Evolutionary conservation across 2,329 filamentous ascomycete genomes (phyloP), one percentile per base, ranked within the genome.

Genomic region (Atkinsonella hypoxylon): DNA sequence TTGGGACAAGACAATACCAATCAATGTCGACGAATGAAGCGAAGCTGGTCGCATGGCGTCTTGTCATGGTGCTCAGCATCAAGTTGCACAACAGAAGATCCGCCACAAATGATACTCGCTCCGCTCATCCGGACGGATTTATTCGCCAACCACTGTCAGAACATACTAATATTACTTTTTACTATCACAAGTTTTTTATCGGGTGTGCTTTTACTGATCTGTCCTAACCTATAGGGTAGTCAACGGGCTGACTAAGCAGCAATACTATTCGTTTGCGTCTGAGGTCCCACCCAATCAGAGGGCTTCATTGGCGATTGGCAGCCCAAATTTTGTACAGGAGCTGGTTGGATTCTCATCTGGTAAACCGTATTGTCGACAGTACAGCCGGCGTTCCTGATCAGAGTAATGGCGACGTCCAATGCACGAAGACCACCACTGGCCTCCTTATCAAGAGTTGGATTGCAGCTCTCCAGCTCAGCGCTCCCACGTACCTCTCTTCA

Each of bases 341-440:
- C 38, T 9, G 1, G 40, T 26, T 3, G 40, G 7, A 18, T 15
- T 20, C 17, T 18, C 40, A 12, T 42, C 18, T 42, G 40, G 9
- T 12, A 18, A 12, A 18, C 22, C 45, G 31, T 30, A 41, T 32
- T 38, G 26, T 43, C 41, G 30, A 38, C 46, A 44, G 40, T 36
- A 34, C 48, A 32, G 15, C 32, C 43, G 36, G 40, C 46, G 10
- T n/a, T 20, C 30, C 12, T 38, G 9, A 22, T 20, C 40, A 51
- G 55, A 48, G 52, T 58, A 59, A 67, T 67, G 62, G 59, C 63
- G 45, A 58, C 57, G 45, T 45, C 60, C 32, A 61, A 51, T 57
- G 56, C 58, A 36, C 49, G 65, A 50, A 56, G 65, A 54, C 56
- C 62, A 36, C 55, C 61, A 10, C 50, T 53, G 13, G 60, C 60